phyloP scores from a whole-genome alignment of 1,284 basidiomycete species.

The Entoloma clypeatum region DNA sequence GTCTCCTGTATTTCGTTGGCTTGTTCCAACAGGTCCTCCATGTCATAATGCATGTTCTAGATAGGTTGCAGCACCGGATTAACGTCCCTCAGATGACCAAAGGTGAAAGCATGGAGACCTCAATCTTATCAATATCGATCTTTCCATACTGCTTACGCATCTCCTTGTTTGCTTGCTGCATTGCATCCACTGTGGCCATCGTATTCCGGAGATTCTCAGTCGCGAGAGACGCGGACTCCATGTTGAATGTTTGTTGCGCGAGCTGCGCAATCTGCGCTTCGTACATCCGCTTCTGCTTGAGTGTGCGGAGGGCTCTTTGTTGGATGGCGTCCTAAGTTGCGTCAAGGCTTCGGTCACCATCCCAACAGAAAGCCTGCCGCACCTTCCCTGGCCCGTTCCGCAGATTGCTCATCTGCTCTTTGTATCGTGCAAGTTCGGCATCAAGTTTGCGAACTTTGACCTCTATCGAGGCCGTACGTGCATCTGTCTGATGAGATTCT shows the following conservation, averaged over 20 bases:
- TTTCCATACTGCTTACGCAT: constrained; percentile 97
- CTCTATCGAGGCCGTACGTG: constrained; percentile 86
- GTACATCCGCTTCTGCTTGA: constrained; percentile 97
- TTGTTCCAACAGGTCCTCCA: constrained; percentile 97
- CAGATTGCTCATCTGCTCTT: constrained; percentile 95
- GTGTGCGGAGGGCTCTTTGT: constrained; percentile 88
- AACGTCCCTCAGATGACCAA: background rate
- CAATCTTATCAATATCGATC: constrained; percentile 97
- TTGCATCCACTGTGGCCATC: constrained; percentile 99
- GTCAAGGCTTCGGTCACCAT: background rate
- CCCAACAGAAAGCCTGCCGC: constrained; percentile 2
- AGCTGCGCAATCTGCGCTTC: constrained; percentile 90
- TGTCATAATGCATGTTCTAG: constrained; percentile 92
- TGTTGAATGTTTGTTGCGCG: constrained; percentile 96
- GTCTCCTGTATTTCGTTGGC: constrained; percentile 98
- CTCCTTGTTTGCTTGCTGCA: constrained; percentile 98
- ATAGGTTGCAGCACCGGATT: background rate
- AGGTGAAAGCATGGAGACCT: constrained; percentile 57
- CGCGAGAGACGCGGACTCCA: constrained; percentile 94
- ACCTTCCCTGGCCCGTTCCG: constrained; percentile 96
- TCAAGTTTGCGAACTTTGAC: constrained; percentile 98
- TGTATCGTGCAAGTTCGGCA: constrained; percentile 88
- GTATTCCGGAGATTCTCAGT: constrained; percentile 98
- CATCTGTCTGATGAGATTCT: constrained; percentile 67
- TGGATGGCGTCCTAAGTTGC: constrained; percentile 82